Base-by-base conservation (phyloP, 2,329 filamentous ascomycete genomes). In the Fusarium neocosmosporiellum region DNA sequence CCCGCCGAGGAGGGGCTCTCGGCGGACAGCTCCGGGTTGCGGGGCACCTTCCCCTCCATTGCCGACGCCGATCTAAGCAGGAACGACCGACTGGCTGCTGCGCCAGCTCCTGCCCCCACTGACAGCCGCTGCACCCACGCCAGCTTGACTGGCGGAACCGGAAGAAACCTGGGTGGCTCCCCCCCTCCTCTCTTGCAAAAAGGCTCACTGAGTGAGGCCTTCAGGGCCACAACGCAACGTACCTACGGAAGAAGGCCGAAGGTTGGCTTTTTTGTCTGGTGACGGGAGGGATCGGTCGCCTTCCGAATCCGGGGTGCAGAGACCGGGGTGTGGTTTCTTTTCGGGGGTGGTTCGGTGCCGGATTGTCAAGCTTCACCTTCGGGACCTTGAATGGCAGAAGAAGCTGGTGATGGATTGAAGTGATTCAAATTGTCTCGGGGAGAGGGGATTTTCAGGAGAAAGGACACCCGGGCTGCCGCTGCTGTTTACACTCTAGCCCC, bases 1-100 rank as follows among this genome's bases (percentile, higher is more conserved):
- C 71, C 67, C 60, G 69, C 66, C 60, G 75, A 69, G 62, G 78
- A 80, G 79, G 79, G 76, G 80, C 76, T 76, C 70, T 75, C 73
- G 68, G 75, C 71, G 76, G 76, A 76, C 68, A 69, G 69, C 65
- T 76, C 73, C 67, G 73, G 72, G 41, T 68, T 79, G 79, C 77
- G 79, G 79, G 79, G 76, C 74, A 72, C 61, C 34, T 66, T 73
- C 50, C 71, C 71, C 71, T 77, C 75, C 71, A 77, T 73, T 59
- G 46, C 31, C 57, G 57, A 55, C 46, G 76, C 77, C 77, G 77
- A 79, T 78, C 76, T 73, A 60, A 74, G 59, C 65, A 78, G 57
- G 63, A 76, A 67, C 54, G 72, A 64, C 54, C 61, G 67, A 67
- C 62, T 68, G 70, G 66, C 66, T 63, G 59, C 70, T 64, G 64